phyloP scores from a whole-genome alignment of 768 basidiomycete genomes.

The Lactifluus rugatus region DNA sequence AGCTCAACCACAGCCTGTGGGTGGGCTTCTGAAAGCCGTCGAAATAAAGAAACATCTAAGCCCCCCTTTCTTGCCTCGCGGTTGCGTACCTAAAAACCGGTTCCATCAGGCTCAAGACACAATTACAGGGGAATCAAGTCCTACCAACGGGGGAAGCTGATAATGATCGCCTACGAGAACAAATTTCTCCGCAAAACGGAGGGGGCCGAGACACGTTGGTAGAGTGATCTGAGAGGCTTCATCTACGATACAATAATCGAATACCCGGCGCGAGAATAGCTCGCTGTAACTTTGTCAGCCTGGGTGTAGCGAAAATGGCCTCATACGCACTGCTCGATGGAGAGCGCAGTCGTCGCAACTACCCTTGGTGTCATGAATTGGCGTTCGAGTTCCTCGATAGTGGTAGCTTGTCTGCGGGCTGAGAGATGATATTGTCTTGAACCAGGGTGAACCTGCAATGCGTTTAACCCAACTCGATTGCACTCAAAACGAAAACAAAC shows the following conservation, averaged over 20 bases:
- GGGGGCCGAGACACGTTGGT: constrained; percentile 89
- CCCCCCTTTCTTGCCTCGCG: constrained; percentile 72
- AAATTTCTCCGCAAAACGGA: constrained; percentile 84
- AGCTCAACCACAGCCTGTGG: constrained; percentile 81
- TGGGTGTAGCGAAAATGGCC: neutral
- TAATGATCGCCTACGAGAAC: constrained; percentile 96
- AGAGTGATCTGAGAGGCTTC: constrained; percentile 97
- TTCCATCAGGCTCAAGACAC: neutral
- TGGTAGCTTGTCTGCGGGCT: constrained; percentile 43
- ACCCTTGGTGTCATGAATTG: constrained; percentile 83
- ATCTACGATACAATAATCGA: constrained; percentile 96
- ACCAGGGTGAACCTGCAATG: constrained; percentile 68
- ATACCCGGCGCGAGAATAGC: constrained; percentile 72
- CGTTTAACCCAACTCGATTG: neutral
- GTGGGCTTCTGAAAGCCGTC: constrained; percentile 78
- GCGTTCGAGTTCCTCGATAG: constrained; percentile 74
- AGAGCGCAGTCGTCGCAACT: constrained; percentile 91
- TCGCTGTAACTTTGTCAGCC: constrained; percentile 39
- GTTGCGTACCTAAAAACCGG: constrained; percentile 61
- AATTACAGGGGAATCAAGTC: constrained; percentile 15
- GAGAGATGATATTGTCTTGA: constrained; percentile 63
- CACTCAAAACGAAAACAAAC: constrained; percentile 7
- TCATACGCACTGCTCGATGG: constrained; percentile 78
- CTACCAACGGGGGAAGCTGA: constrained; percentile 89
- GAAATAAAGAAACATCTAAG: constrained; percentile 83